Evolutionary conservation across 2,329 filamentous ascomycete species (phyloP).

Genomic region (Pleoardoris graminearum): DNA sequence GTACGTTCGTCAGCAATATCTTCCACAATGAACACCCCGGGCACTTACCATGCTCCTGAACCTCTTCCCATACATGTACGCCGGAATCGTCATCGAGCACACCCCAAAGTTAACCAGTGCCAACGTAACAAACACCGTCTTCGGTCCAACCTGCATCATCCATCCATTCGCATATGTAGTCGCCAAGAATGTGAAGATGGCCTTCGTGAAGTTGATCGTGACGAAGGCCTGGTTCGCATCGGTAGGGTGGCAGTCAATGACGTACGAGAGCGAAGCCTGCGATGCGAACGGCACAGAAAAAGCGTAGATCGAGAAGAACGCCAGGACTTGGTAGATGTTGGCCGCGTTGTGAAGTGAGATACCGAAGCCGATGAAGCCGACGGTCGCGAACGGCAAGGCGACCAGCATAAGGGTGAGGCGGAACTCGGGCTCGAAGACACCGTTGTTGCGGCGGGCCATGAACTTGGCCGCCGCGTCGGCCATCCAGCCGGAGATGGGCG

Average conservation of each 20-base stretch:
- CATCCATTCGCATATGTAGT: conserved; percentile 80
- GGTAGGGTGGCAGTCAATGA: conserved; percentile 47
- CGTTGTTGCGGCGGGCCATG: conserved; percentile 75
- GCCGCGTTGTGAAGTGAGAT: conserved; percentile 38
- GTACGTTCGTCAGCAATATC: neutral
- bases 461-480: conserved; percentile 72
- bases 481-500: conserved; percentile 70
- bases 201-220: conserved; percentile 49
- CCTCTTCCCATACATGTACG: conserved; percentile 51
- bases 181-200: conserved; percentile 61
- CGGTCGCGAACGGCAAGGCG: conserved; percentile 37
- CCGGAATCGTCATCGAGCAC: conserved; percentile 73
- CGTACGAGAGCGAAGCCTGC: conserved; percentile 46
- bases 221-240: conserved; percentile 49
- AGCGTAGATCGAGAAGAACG: conserved; percentile 45
- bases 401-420: conserved; percentile 52
- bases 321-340: conserved; percentile 33
- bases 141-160: conserved; percentile 58
- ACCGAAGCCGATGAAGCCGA: conserved; percentile 49
- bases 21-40: neutral
- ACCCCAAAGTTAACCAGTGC: conserved; percentile 72
- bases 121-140: conserved; percentile 70
- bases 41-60: conserved; percentile 35
- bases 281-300: conserved; percentile 45
- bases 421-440: conserved; percentile 91